These are phyloP conservation scores for Mycena vulgaris DNA, from an alignment of 768 basidiomycete species.

Conservation along the genomic window DNA sequence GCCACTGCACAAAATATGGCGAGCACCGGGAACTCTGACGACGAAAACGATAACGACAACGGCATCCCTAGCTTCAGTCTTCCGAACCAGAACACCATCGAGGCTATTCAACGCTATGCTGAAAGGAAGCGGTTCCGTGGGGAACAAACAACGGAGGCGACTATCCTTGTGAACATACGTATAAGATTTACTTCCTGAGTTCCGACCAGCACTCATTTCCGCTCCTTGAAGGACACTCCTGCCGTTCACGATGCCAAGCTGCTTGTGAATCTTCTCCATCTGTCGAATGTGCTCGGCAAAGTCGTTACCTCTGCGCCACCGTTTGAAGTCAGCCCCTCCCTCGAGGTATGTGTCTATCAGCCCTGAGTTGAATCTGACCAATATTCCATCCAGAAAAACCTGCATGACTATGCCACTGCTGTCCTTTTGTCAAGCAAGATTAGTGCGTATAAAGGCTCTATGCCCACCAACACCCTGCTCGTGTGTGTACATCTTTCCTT, in stretches of 20 bases:
- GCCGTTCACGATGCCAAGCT: not conserved
- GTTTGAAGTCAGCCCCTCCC: not conserved
- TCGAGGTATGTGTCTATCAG: not conserved
- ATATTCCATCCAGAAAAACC: not conserved
- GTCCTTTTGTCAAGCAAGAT: slow-evolving; percentile 9
- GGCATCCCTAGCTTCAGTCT: not conserved
- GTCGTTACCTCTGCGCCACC: not conserved
- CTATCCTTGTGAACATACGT: too few relatives aligned
- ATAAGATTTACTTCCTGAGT: too few relatives aligned
- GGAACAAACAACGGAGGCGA: not conserved
- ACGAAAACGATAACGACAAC: not conserved
- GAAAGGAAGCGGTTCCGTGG: not conserved
- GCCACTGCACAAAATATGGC: not conserved
- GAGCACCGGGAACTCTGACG: not conserved
- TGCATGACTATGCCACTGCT: not conserved
- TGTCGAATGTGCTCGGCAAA: not conserved
- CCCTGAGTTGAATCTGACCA: too few relatives aligned
- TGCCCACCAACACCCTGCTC: not conserved
- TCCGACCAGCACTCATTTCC: too few relatives aligned
- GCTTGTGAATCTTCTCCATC: not conserved
- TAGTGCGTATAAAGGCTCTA: not conserved
- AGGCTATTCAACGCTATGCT: not conserved
- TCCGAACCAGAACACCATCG: not conserved
- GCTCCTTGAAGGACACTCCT: not conserved
- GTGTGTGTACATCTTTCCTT: not conserved